Base-by-base conservation (phyloP, 2,329 filamentous ascomycete genomes). In the Purpureocillium takamizusanense region DNA sequence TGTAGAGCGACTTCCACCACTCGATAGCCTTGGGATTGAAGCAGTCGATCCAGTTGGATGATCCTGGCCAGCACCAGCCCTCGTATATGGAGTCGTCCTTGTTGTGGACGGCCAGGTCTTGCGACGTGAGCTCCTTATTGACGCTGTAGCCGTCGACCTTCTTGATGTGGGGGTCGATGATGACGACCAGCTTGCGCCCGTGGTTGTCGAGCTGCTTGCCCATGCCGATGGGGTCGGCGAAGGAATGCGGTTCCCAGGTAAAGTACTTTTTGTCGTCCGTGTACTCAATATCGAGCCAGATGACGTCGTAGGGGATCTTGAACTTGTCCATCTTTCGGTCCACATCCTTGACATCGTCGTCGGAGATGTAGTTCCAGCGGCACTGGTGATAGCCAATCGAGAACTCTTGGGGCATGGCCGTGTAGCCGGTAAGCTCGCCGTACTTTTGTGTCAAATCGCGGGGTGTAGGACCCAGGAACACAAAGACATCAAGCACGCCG, bases 241-340 rank as follows among this genome's bases (percentile, higher is more conserved):
- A 98, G 36, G 81, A 92, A 54, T 94, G 74, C 15, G 81, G 76
- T 53, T 98, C 90, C 86, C 88, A 98, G 1, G 89, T 95, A 59
- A 98, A 98, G 68, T 98, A 98, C 66, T 95, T 94, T 65, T 92
- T 90, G 60, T 84, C 88, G 43, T 98, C 86, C 0, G 89, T 94
- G 61, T 97, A 98, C 65, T 98, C 92, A 49, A 98, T 86, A 53
- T 98, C 92, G 14, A 98, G 79, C 92, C 92, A 98, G 53, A 98
- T 98, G 46, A 97, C 86, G 62, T 98, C 92, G 65, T 97, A 98
- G 0, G 92, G 92, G 39, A 98, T 95, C 56, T 86, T 82, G 63
- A 81, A 78, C 66, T 92, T 94, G 67, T 97, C 89, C 67, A 98
- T 95, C 59, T 94, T 94, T 47, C 85, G 81, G 58, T 97, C 89